These are phyloP conservation scores for Leccinum obscurum DNA, from an alignment of 768 basidiomycete species.

Conservation along the genomic window DNA sequence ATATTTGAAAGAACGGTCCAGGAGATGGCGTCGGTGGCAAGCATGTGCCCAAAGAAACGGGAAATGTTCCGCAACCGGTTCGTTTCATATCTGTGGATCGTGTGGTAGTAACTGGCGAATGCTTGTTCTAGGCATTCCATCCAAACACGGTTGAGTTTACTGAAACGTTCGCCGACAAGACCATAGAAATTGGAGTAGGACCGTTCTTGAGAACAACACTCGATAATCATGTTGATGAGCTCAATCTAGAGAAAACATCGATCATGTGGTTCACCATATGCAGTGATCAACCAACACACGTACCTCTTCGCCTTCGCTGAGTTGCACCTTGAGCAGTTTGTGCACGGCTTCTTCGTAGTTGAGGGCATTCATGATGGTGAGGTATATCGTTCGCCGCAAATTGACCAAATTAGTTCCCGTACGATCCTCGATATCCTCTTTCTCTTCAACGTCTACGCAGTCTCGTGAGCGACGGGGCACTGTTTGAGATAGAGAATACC, in stretches of 20 bases:
- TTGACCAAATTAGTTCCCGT: slow-evolving; percentile 97
- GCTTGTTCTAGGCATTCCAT: slow-evolving; percentile 85
- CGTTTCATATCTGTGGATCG: slow-evolving; percentile 98
- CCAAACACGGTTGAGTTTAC: slow-evolving; percentile 95
- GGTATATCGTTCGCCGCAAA: slow-evolving; percentile 87
- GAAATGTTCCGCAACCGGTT: slow-evolving; percentile 97
- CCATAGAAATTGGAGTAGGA: slow-evolving; percentile 98
- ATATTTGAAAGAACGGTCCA: slow-evolving; percentile 85
- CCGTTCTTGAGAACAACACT: slow-evolving; percentile 99
- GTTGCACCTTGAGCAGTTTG: slow-evolving; percentile 91
- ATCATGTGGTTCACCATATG: background rate
- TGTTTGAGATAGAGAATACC: slow-evolving; percentile 21
- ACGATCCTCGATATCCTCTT: slow-evolving; percentile 89
- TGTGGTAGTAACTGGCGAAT: slow-evolving; percentile 88
- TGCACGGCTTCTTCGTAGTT: slow-evolving; percentile 99
- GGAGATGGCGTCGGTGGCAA: slow-evolving; percentile 84
- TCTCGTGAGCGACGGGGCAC: slow-evolving; percentile 24
- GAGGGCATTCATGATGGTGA: slow-evolving; percentile 98
- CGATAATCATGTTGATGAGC: slow-evolving; percentile 97
- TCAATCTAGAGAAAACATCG: slow-evolving; percentile 63
- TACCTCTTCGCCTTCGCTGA: slow-evolving; percentile 94
- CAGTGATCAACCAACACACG: slow-evolving; percentile 14
- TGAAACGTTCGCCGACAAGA: slow-evolving; percentile 92
- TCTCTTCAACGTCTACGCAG: slow-evolving; percentile 63
- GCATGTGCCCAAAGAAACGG: slow-evolving; percentile 91